Base-by-base conservation (phyloP, 768 basidiomycete genomes). In the Tylopilus vinaceipallidus region DNA sequence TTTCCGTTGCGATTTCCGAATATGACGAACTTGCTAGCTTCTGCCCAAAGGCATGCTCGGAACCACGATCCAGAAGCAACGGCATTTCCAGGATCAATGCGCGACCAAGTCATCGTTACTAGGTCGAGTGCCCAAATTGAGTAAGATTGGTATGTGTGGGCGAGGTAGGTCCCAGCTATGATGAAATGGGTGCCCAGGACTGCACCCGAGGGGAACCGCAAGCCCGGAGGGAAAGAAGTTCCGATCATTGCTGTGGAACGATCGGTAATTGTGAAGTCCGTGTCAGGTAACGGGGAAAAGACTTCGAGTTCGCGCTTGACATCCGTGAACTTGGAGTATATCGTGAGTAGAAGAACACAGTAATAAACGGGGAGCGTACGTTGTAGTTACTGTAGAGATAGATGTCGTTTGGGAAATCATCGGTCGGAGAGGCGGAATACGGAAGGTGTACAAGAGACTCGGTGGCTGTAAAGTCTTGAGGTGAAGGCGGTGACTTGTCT, bases 371-470 rank as follows among this genome's bases (percentile, higher is more conserved):
- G 32, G 32, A 42, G 71, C 85, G 58, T 58, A 91, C 90, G 72
- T 98, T 98, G 75, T 95, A 97, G 66, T 98, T 99, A 60, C 91
- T 93, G 69, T 95, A 99, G 23, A 95, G 74, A 68, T 82, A 90
- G 26, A 98, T 89, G 57, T 97, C 90, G 57, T 83, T 85, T 8
- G 91, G 91, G 59, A 82, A 80, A 50, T 91, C 84, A 52, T 83
- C 82, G 3, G 77, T 84, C 10, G 89, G 84, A 3, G 74, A 62
- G 2, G 84, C 76, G 26, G 92, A 88, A 66, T 91, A 93, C 1
- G 90, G 86, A 33, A 90, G 76, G 63, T 91, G 84, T 30, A 79
- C 67, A 48, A 90, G 72, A 29, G 76, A 74, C 59, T 87, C 80
- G 16, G 81, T 70, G 17, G 80, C 61, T 0, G 85, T 86, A 47